Percentiles rank a stretch among this genome's conserved stretches.
phyloP scores from a whole-genome alignment of 2,329 filamentous ascomycete genomes.

The Lachnellula hyalina region DNA sequence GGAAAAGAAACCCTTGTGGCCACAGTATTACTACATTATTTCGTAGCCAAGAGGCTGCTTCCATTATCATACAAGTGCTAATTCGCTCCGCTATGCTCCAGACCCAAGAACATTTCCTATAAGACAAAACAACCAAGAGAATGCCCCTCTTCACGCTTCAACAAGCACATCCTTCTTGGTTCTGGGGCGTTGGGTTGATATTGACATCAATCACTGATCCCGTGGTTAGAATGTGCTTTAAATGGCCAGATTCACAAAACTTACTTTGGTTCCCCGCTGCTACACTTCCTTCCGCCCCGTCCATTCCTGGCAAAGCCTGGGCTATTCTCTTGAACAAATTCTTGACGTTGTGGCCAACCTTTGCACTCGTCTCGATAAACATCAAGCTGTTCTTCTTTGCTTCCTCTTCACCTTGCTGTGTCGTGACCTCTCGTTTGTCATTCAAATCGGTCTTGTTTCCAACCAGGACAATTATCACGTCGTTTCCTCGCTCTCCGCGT shows the following conservation, averaged over 20 bases:
- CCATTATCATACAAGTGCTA: conserved; percentile 31
- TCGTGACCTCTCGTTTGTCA: conserved; percentile 96
- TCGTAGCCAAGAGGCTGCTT: conserved; percentile 13
- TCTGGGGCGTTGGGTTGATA: conserved; percentile 64
- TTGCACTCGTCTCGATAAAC: conserved; percentile 98
- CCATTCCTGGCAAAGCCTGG: conserved; percentile 95
- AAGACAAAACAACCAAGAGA: conserved; percentile 22
- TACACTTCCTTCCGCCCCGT: conserved; percentile 75
- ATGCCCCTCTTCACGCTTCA: conserved; percentile 32
- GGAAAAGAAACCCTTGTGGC: not conserved
- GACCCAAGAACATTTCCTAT: conserved; percentile 25
- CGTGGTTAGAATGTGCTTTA: conserved; percentile 22
- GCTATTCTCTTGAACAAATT: conserved; percentile 96
- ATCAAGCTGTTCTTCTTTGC: conserved; percentile 97
- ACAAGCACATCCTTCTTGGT: conserved; percentile 70
- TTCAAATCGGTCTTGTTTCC: conserved; percentile 99
- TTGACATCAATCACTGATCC: conserved; percentile 87
- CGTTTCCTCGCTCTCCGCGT: conserved; percentile 89
- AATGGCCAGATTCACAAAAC: conserved; percentile 33
- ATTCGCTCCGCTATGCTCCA: conserved; percentile 30
- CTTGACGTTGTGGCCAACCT: conserved; percentile 97
- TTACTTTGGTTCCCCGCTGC: conserved; percentile 72
- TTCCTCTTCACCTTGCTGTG: conserved; percentile 93
- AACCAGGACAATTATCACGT: conserved; percentile 97
- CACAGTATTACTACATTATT: conserved; percentile 18